These are phyloP conservation scores for Prunus yedoensis DNA, from an alignment of 331 rosid genomes.

Conservation along the genomic window DNA sequence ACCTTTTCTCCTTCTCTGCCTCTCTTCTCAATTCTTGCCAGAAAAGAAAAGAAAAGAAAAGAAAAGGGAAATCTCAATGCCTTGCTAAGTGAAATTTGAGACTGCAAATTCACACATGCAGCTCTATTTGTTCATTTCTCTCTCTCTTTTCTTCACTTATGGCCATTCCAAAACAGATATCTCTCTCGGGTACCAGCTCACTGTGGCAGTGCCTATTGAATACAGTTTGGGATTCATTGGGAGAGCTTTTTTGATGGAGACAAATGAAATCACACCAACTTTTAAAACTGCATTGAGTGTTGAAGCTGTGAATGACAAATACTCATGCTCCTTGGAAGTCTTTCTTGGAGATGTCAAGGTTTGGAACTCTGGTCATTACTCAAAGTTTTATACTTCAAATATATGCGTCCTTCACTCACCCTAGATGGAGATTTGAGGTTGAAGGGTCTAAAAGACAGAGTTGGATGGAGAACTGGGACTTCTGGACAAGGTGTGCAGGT, in stretches of 20 bases:
- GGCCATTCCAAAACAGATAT: slow-evolving; percentile 48
- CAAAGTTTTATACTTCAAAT: slow-evolving; percentile 52
- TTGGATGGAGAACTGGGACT: slow-evolving; percentile 95
- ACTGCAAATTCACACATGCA: slow-evolving; percentile 44
- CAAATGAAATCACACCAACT: slow-evolving; percentile 43
- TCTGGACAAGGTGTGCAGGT: slow-evolving; percentile 92
- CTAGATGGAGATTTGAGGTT: slow-evolving; percentile 75
- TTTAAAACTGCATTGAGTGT: slow-evolving; percentile 67
- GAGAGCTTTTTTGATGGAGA: slow-evolving; percentile 56
- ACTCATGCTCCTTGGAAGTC: slow-evolving; percentile 72
- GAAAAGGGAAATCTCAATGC: slow-evolving; percentile 10
- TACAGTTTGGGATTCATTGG: slow-evolving; percentile 55
- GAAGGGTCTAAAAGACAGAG: slow-evolving; percentile 56
- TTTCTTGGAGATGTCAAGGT: slow-evolving; percentile 87
- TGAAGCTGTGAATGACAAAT: slow-evolving; percentile 56
- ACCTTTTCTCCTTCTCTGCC: slow-evolving; percentile 38
- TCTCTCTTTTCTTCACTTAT: slow-evolving; percentile 33
- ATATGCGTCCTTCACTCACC: slow-evolving; percentile 60
- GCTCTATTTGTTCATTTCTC: slow-evolving; percentile 30
- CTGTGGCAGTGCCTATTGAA: slow-evolving; percentile 52
- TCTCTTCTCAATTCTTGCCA: slow-evolving; percentile 45
- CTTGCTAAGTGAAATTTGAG: neutral
- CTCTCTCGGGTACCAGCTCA: slow-evolving; percentile 42
- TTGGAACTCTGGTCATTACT: slow-evolving; percentile 82
- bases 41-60: neutral